Conservation (phyloP, 129 eudicot species). For the Deinandra increscens region DNA sequence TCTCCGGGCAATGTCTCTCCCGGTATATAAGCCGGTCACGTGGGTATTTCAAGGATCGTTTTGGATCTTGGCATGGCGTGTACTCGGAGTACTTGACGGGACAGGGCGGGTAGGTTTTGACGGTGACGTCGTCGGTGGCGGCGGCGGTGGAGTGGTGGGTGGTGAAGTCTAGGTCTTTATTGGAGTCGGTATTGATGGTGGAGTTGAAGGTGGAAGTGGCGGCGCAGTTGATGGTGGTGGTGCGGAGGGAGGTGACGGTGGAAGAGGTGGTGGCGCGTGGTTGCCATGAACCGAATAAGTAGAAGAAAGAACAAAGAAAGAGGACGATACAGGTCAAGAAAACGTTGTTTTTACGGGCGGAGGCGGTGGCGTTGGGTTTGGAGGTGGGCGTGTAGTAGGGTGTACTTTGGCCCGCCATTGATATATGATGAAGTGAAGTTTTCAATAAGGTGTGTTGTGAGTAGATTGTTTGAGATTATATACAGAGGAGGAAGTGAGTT, state of each 20-base stretch:
- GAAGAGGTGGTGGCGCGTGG: constrained; percentile 31
- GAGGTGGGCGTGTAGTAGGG: constrained; percentile 62
- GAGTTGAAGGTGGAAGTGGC: constrained; percentile 21
- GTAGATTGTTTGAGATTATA: constrained; percentile 11
- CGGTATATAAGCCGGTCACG: constrained; percentile 66
- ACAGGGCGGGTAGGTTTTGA: constrained; percentile 61
- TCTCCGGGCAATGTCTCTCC: constrained; percentile 83
- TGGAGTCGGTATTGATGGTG: neutral
- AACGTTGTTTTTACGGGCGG: constrained; percentile 30
- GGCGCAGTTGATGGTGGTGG: constrained; percentile 34
- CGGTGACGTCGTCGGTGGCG: constrained; percentile 1
- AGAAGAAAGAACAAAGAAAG: constrained; percentile 65
- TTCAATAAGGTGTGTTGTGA: constrained; percentile 1
- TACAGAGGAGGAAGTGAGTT: constrained; percentile 17
- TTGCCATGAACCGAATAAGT: constrained; percentile 64
- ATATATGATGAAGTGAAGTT: neutral
- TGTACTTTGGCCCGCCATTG: constrained; percentile 61
- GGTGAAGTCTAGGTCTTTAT: constrained; percentile 54
- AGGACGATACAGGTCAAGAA: constrained; percentile 30
- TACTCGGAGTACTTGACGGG: constrained; percentile 56
- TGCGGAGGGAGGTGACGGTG: constrained; percentile 23
- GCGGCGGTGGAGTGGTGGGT: constrained; percentile 64
- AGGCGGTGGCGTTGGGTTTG: constrained; percentile 41
- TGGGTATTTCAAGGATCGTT: constrained; percentile 52
- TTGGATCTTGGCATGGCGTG: constrained; percentile 81